phyloP scores from a whole-genome alignment of 176 grass and related monocot genomes.

The Oryza longistaminata region DNA sequence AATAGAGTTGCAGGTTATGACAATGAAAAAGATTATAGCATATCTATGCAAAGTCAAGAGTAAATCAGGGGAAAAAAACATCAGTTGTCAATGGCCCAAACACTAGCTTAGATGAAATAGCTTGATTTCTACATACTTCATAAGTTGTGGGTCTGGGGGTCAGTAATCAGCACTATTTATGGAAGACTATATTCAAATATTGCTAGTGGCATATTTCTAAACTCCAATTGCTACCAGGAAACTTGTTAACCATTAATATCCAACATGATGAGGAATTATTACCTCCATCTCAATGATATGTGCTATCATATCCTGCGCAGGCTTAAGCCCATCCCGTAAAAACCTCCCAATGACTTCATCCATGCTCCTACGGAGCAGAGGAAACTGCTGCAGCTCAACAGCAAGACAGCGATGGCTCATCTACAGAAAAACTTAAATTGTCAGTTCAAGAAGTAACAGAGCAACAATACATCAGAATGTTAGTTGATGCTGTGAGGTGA shows the following conservation, averaged over 20 bases:
- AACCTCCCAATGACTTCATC: constrained; percentile 95
- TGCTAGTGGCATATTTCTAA: neutral
- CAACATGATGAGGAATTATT: constrained; percentile 8
- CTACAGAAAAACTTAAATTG: constrained; percentile 43
- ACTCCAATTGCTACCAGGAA: neutral
- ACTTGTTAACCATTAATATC: neutral
- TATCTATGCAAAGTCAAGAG: constrained; percentile 15
- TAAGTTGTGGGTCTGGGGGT: neutral
- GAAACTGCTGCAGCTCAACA: constrained; percentile 89
- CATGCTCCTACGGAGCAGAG: constrained; percentile 82
- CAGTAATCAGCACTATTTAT: neutral
- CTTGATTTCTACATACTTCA: neutral
- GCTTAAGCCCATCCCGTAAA: constrained; percentile 86
- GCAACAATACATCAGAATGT: constrained; percentile 6
- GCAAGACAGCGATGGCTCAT: constrained; percentile 84
- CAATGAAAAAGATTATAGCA: constrained; percentile 2
- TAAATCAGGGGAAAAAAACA: neutral
- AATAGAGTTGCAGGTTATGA: constrained; percentile 32
- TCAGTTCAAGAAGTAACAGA: constrained; percentile 26
- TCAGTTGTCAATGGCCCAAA: neutral
- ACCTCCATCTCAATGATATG: constrained; percentile 99
- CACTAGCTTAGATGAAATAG: neutral
- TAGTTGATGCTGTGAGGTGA: constrained; percentile 4
- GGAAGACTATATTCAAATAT: neutral
- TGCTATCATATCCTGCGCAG: constrained; percentile 93